These are phyloP conservation scores for Strobilomyces dryophilus DNA, from an alignment of 768 basidiomycete species.

Conservation along the genomic window DNA sequence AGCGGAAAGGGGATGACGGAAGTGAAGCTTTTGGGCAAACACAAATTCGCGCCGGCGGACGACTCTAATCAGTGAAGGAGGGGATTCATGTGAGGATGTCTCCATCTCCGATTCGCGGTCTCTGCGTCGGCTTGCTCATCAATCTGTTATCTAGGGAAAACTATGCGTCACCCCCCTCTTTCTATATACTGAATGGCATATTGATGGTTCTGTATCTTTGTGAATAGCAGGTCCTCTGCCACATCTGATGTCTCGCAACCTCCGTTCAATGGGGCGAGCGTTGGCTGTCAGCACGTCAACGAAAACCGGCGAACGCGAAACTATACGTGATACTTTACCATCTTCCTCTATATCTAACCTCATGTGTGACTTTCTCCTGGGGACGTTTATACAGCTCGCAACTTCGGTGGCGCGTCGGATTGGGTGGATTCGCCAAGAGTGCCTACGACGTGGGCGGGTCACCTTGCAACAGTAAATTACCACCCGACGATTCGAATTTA, in stretches of 20 bases:
- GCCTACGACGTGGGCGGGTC: conserved; percentile 9
- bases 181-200: conserved; percentile 23
- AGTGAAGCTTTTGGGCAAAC: conserved; percentile 61
- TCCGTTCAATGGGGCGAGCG: conserved; percentile 6
- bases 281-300: conserved; percentile 13
- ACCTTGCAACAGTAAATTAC: conserved; percentile 6
- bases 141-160: conserved; percentile 7
- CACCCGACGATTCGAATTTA: conserved; percentile 16
- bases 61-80: conserved; percentile 36
- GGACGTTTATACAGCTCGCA: conserved; percentile 15
- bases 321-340: conserved; percentile 23
- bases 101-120: neutral
- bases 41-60: conserved; percentile 60
- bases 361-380: conserved; percentile 17
- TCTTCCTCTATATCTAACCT: conserved; percentile 19
- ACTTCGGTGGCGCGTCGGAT: conserved; percentile 13
- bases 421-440: conserved; percentile 13
- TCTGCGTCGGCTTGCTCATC: conserved; percentile 10
- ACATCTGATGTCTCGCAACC: conserved; percentile 8
- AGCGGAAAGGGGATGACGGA: conserved; percentile 89
- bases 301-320: conserved; percentile 12
- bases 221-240: conserved; percentile 24
- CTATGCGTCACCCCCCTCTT: conserved; percentile 13
- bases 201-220: conserved; percentile 25
- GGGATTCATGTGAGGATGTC: conserved; percentile 6